Conservation (phyloP, 2,329 filamentous ascomycete genomes). For the Aspergillus chevalieri region DNA sequence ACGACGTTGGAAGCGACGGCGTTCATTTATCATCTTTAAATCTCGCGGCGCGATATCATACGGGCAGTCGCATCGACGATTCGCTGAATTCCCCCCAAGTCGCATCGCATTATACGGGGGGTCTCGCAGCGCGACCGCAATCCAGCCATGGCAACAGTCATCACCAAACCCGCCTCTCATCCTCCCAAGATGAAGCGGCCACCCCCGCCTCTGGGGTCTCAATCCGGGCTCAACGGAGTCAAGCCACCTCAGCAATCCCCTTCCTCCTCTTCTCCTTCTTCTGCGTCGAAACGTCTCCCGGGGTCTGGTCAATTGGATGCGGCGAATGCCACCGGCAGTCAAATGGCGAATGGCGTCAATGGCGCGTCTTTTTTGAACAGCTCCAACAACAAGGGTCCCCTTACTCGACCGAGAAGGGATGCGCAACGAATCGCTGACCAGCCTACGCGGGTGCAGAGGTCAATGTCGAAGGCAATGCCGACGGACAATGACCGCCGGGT, state of each 20-base stretch:
- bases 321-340: conserved; percentile 31
- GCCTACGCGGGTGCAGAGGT: conserved; percentile 26
- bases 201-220: conserved; percentile 54
- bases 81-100: conserved; percentile 7
- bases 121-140: conserved; percentile 11
- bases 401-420: conserved; percentile 56
- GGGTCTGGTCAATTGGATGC: conserved; percentile 48
- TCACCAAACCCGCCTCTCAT: conserved; percentile 39
- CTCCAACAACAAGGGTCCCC: conserved; percentile 19
- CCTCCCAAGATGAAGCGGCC: conserved; percentile 63
- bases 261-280: conserved; percentile 53
- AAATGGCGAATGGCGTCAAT: conserved; percentile 43
- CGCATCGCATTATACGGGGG: conserved; percentile 10
- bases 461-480: conserved; percentile 25
- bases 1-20: conserved; percentile 28
- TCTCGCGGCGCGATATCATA: conserved; percentile 15
- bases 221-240: conserved; percentile 55
- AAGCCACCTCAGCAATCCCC: conserved; percentile 42
- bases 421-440: conserved; percentile 35
- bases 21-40: conserved; percentile 21
- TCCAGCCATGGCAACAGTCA: conserved; percentile 36
- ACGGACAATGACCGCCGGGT: conserved; percentile 28
- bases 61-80: conserved; percentile 15
- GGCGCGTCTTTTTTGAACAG: conserved; percentile 17
- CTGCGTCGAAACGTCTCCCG: conserved; percentile 51